Base-by-base conservation (phyloP, 805 yeast genomes). In the Peterozyma xylosa region DNA sequence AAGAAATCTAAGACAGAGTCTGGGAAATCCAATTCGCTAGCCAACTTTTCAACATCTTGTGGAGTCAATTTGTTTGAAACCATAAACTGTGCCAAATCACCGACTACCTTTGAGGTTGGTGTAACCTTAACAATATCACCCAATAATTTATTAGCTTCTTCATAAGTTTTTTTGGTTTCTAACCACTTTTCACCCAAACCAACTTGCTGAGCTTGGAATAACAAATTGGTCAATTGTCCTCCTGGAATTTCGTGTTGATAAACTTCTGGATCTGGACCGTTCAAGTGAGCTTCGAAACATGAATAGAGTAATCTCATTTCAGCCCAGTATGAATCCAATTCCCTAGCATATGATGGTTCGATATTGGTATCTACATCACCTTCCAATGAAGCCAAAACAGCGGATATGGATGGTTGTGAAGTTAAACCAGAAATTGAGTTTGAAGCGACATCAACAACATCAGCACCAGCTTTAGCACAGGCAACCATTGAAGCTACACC, bases 241-340 rank as follows among this genome's bases (percentile, higher is more conserved):
- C 99, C 99, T 47, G 99, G 99, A 54, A 93, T 93, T 76, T 93
- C 99, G 70, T 93, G 99, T 56, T 82, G 81, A 69, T 93, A 93
- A 46, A 93, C 99, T 68, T 93, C 99, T 56, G 99, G 98, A 69
- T 93, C 99, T 48, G 99, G 98, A 46, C 99, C 99, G 77, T 93
- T 93, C 66, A 93, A 78, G 62, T 93, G 97, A 45, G 99, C 97
- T 69, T 89, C 99, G 68, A 93, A 93, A 67, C 96, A 89, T 40
- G 96, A 86, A 74, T 93, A 93, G 53, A 93, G 71, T 62, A 93
- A 74, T 71, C 99, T 82, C 91, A 93, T 93, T 72, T 93, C 97
- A 41, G 95, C 96, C 99, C 99, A 93, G 76, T 93, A 93, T 49
- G 87, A 69, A 66, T 93, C 99, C 52, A 93, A 64, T 59, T 82